A percentile compares a stretch with the other conserved stretches of the same genome.
Evolutionary conservation across 2,329 filamentous ascomycete genomes (phyloP).

Genomic region (Pseudopyrenochaeta lycopersici): DNA sequence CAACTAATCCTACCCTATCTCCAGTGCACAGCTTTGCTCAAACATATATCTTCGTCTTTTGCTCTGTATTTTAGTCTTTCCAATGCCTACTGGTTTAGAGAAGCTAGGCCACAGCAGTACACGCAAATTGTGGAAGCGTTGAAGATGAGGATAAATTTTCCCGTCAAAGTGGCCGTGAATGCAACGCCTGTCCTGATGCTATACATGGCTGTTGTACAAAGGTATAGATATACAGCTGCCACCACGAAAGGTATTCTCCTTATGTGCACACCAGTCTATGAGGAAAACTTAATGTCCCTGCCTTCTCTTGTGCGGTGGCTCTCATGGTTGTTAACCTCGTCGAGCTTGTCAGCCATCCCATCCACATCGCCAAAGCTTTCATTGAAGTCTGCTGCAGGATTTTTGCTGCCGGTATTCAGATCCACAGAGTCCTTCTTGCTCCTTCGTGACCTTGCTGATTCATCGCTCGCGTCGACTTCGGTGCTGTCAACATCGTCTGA

Average conservation of each 20-base stretch:
- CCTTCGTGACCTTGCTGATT: background rate
- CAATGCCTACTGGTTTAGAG: no score
- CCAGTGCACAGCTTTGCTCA: background rate
- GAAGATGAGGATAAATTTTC: no score
- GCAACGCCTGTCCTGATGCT: slow-evolving; percentile 1
- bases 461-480: background rate
- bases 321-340: slow-evolving; percentile 32
- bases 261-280: slow-evolving; percentile 6
- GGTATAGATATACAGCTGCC: background rate
- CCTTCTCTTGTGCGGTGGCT: slow-evolving; percentile 33
- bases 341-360: slow-evolving; percentile 31
- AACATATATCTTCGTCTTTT: no score
- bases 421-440: background rate
- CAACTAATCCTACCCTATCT: background rate
- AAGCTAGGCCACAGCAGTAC: no score
- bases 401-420: background rate
- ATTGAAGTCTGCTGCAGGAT: background rate
- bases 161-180: background rate
- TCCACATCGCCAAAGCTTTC: slow-evolving; percentile 22
- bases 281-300: slow-evolving; percentile 26
- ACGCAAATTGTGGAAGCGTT: no score
- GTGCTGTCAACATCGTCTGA: slow-evolving; percentile 17
- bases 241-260: background rate
- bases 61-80: no score
- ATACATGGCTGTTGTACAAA: slow-evolving; percentile 5